These are phyloP conservation scores for Berberis thunbergii DNA, from an alignment of 164 flowering plant species.

Conservation along the genomic window DNA sequence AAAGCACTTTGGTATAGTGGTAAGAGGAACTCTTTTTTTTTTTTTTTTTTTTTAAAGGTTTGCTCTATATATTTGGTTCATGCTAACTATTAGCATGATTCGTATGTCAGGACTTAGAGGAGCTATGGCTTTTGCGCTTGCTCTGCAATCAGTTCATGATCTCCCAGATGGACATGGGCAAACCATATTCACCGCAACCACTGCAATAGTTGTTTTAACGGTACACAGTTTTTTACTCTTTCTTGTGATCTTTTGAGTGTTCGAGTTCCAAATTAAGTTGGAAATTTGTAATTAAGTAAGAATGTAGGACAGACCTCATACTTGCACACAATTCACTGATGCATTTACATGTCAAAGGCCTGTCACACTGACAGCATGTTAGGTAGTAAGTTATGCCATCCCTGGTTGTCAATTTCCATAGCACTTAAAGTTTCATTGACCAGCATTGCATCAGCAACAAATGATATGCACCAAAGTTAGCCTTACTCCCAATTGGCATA, in stretches of 20 bases:
- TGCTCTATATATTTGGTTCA: background rate
- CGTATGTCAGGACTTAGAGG: constrained; percentile 86
- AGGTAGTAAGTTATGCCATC: too few species aligned
- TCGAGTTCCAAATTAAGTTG: background rate
- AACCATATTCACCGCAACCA: constrained; percentile 95
- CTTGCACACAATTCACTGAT: too few species aligned
- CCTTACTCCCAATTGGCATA: too few species aligned
- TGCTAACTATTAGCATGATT: background rate
- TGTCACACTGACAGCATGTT: too few species aligned
- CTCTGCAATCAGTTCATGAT: constrained; percentile 96
- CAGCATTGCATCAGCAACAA: too few species aligned
- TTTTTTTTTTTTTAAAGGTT: constrained; percentile 2
- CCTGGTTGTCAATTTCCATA: too few species aligned
- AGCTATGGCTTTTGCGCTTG: constrained; percentile 99
- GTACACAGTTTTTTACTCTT: constrained; percentile 26
- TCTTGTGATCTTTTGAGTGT: background rate
- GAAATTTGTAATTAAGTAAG: background rate
- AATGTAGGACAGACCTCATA: too few species aligned
- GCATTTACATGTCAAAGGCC: too few species aligned
- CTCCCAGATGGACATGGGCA: constrained; percentile 99
- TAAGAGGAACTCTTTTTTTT: constrained; percentile 29
- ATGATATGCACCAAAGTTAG: too few species aligned
- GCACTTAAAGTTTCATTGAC: too few species aligned
- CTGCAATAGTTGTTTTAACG: constrained; percentile 94
- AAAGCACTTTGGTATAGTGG: constrained; percentile 99